Base-by-base conservation (phyloP, 2,329 filamentous ascomycete species). In the Cryphonectria parasitica region DNA sequence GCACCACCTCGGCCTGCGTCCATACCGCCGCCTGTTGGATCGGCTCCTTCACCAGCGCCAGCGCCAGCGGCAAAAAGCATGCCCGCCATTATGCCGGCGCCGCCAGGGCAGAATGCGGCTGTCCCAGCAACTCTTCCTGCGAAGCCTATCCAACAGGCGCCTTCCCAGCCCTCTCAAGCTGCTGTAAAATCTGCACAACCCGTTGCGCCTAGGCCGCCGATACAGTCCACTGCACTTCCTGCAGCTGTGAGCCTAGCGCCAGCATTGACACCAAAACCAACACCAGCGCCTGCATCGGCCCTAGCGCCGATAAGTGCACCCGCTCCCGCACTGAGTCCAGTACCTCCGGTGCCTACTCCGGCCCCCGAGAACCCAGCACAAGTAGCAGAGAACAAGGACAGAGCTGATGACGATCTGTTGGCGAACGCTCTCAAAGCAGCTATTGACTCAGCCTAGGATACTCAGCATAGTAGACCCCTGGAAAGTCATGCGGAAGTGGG, bases 131-230 rank as follows among this genome's bases (percentile, higher is more conserved):
- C 41, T 41, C 41, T 22, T 3, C 43, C 56, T 28, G 41, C 66
- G 41, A 68, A 54, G 45, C 58, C 43, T 28, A 41, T 13, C 3
- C 56, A 54, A 2, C 72, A 70, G 39, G 70, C 25, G 15, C 60
- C 64, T 31, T 34, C 60, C 3, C 67, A 72, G 4, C 58, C 41
- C 36, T n/a, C 43, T 22, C 31, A 61, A 68, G 45, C 67, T 52
- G 43, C 73, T 58, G 58, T 69, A 61, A 25, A 73, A 68, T 56
- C 49, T 54, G 58, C 69, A 68, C 28, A 73, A 68, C 61, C 49
- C 43, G 45, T 74, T 74, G 69, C 36, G 60, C 8, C 68, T 31
- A 64, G 58, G 49, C 63, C 67, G 25, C 63, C 65, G 25, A 17
- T 73, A 69, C 34, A 72, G 68, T 52, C 71, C 61, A 56, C 73